Base-by-base conservation (phyloP, 345 rosid genomes). In the Lenwebbia sp. region DNA sequence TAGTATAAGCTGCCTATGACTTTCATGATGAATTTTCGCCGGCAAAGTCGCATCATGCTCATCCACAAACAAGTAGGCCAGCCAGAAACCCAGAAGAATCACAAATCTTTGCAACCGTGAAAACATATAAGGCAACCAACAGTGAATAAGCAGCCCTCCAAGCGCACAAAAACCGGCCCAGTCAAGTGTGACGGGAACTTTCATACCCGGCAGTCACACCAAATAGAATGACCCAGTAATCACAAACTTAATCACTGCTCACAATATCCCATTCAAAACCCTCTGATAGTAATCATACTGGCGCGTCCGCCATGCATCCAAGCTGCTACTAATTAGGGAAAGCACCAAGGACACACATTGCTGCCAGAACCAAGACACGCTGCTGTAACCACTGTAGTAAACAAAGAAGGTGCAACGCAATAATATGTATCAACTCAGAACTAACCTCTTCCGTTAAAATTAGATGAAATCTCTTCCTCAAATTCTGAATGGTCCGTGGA, bases 271-370 rank as follows among this genome's bases (percentile, higher is more conserved):
- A 91, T 98, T 98, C 90, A 98, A 90, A 60, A 98, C 99, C 87
- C 94, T 93, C 89, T 98, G 99, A 89, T 98, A 98, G 89, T 98
- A 98, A 89, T 98, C 99, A 82, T 98, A 98, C 55, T 98, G 99
- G 62, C 99, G 93, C 30, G 99, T 96, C 87, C 99, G 91, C 99
- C 99, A 98, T 33, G 99, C 99, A 93, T 98, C 99, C 92, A 98
- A 89, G 91, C 99, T 98, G 92, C 96, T 96, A 90, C 99, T 94
- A 92, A 98, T 98, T 84, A 98, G 95, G 85, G 99, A 95, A 25
- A 98, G 98, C 90, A 98, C 99, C 96, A 94, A 92, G 51, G 99
- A 98, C 70, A 98, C 99, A 75, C 99, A 98, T 94, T 98, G 99
- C 99, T 98, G 96, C 90, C 54, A 87, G 82, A 88, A 89, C 90